Conservation (phyloP, 2,329 filamentous ascomycete genomes). For the Fusarium sp. region DNA sequence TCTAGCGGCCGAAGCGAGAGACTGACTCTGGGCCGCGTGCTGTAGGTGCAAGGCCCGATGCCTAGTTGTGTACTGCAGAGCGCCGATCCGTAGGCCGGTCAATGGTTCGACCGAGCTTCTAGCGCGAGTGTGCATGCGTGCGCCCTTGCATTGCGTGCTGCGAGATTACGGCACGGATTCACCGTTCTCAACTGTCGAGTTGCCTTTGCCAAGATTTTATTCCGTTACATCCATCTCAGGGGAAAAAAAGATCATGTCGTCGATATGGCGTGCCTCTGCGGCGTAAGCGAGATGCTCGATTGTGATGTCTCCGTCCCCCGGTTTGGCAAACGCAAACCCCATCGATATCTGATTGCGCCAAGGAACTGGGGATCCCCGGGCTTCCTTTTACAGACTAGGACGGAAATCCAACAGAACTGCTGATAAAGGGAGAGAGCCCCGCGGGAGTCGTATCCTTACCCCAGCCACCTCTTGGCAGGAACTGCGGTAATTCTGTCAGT, state of each 20-base stretch:
- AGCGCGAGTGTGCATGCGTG: background rate
- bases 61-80: conserved; percentile 20
- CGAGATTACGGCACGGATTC: background rate
- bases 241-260: background rate
- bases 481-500: background rate
- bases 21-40: background rate
- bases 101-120: conserved; percentile 10
- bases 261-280: background rate
- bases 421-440: background rate
- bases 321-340: background rate
- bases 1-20: background rate
- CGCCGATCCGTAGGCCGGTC: conserved; percentile 10
- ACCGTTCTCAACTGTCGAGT: background rate
- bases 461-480: conserved; percentile 5
- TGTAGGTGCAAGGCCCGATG: background rate
- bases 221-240: background rate
- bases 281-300: background rate
- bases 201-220: no score
- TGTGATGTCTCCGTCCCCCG: background rate
- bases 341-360: background rate
- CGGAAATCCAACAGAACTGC: background rate
- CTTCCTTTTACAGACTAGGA: conserved; percentile 1
- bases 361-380: background rate
- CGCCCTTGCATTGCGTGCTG: background rate
- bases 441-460: conserved; percentile 1